These are phyloP conservation scores for Eutrema yunnanense DNA, from an alignment of 345 rosid genomes.

Conservation along the genomic window DNA sequence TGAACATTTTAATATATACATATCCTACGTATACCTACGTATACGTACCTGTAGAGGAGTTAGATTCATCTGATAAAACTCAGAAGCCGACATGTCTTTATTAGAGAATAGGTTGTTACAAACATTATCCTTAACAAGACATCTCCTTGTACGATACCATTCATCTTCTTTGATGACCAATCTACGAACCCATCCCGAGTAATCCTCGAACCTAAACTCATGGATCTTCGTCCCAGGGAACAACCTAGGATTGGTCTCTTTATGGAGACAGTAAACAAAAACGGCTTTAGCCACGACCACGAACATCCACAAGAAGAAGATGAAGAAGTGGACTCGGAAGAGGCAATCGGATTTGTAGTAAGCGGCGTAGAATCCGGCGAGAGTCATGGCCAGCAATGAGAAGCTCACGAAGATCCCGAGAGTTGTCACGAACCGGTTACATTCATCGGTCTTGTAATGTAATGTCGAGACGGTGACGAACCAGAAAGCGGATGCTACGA, in stretches of 20 bases:
- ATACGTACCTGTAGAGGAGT: constrained; percentile 27
- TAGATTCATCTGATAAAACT: constrained; percentile 23
- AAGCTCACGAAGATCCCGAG: constrained; percentile 26
- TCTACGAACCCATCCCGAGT: constrained; percentile 31
- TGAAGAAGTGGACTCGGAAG: constrained; percentile 25
- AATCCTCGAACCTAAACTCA: constrained; percentile 27
- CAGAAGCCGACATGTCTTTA: constrained; percentile 22
- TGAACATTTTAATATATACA: not conserved
- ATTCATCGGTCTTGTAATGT: constrained; percentile 21
- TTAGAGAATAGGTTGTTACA: constrained; percentile 17
- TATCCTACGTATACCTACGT: not conserved
- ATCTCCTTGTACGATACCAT: constrained; percentile 30
- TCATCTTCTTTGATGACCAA: constrained; percentile 29
- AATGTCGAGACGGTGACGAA: constrained; percentile 9
- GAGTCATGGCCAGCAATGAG: constrained; percentile 11
- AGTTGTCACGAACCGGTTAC: constrained; percentile 19
- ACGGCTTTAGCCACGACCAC: constrained; percentile 21
- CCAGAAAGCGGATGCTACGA: constrained; percentile 11
- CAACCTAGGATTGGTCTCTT: constrained; percentile 16
- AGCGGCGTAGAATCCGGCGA: constrained; percentile 24
- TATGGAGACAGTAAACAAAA: not conserved
- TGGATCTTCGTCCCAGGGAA: constrained; percentile 27
- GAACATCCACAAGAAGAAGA: constrained; percentile 31
- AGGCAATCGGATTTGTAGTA: constrained; percentile 30
- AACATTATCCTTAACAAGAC: constrained; percentile 21